A percentile compares a stretch with the other conserved stretches of the same genome.
Conservation (phyloP, 805 yeast genomes). For the Yarrowia deformans region DNA sequence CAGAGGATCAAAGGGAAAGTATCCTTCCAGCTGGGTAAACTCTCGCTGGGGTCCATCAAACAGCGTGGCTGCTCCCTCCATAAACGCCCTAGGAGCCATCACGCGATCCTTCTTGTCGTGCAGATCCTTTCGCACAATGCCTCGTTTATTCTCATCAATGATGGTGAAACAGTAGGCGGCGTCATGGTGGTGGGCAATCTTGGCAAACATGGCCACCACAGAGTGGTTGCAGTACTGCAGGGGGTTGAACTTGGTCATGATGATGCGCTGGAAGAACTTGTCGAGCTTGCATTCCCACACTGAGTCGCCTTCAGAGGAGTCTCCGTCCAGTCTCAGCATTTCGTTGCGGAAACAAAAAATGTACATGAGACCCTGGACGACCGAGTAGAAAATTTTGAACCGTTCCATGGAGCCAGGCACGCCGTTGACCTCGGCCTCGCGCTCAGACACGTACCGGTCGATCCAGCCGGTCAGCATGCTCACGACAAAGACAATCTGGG, state of each 20-base stretch:
- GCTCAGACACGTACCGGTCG: constrained; percentile 76
- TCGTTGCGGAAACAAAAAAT: constrained; percentile 89
- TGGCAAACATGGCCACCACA: constrained; percentile 91
- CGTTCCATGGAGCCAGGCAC: constrained; percentile 82
- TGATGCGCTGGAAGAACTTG: constrained; percentile 83
- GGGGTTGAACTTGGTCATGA: constrained; percentile 90
- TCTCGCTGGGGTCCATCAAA: constrained; percentile 67
- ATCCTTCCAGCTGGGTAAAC: constrained; percentile 88
- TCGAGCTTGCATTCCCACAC: constrained; percentile 83
- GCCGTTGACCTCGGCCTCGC: constrained; percentile 81
- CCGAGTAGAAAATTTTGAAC: constrained; percentile 86
- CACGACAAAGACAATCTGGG: constrained; percentile 82
- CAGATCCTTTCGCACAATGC: constrained; percentile 53
- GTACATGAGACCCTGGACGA: constrained; percentile 87
- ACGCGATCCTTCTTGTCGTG: background rate
- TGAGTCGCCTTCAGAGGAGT: constrained; percentile 42
- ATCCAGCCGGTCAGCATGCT: constrained; percentile 85
- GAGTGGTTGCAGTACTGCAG: constrained; percentile 91
- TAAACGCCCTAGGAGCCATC: constrained; percentile 45
- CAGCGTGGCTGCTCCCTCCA: constrained; percentile 41
- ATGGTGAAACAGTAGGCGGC: constrained; percentile 93
- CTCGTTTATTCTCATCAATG: constrained; percentile 86
- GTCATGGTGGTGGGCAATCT: constrained; percentile 86
- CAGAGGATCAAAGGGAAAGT: constrained; percentile 95
- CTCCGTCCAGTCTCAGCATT: constrained; percentile 55